Conservation (phyloP, 108 stramenopile genomes). For the Poteriospumella lacustris region DNA sequence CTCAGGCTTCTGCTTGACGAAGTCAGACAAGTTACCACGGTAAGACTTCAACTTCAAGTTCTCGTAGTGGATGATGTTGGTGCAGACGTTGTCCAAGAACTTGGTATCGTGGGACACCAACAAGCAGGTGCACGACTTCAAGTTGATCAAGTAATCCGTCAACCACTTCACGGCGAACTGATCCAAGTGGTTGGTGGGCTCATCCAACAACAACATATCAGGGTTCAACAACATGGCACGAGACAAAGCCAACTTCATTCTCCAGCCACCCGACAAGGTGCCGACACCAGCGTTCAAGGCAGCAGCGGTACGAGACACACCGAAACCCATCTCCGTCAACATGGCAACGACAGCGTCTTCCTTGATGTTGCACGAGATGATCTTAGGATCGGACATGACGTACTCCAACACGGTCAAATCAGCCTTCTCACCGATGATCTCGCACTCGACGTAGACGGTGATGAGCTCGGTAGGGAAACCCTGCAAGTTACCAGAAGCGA, state of each 20-base stretch:
- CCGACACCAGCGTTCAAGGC: neutral
- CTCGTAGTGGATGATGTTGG: constrained; percentile 65
- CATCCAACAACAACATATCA: constrained; percentile 3
- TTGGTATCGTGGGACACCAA: constrained; percentile 31
- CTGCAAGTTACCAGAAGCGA: neutral
- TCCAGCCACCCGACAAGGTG: constrained; percentile 9
- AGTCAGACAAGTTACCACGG: constrained; percentile 18
- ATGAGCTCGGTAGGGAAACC: constrained; percentile 18
- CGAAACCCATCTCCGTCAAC: constrained; percentile 2
- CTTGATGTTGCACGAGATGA: neutral
- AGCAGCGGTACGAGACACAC: neutral
- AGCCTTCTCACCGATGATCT: constrained; percentile 7
- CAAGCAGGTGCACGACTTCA: constrained; percentile 14
- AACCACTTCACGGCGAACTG: constrained; percentile 13
- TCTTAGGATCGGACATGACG: neutral
- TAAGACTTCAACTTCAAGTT: constrained; percentile 42
- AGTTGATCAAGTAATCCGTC: neutral
- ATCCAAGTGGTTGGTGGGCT: constrained; percentile 12
- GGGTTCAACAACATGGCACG: constrained; percentile 5
- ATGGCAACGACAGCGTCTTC: neutral
- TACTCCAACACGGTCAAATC: constrained; percentile 10
- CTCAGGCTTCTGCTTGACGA: constrained; percentile 56
- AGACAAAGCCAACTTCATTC: constrained; percentile 15
- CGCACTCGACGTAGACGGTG: constrained; percentile 14
- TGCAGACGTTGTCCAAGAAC: constrained; percentile 39